Base-by-base conservation (phyloP, 805 yeast species). In the Candida sanyiensis region DNA sequence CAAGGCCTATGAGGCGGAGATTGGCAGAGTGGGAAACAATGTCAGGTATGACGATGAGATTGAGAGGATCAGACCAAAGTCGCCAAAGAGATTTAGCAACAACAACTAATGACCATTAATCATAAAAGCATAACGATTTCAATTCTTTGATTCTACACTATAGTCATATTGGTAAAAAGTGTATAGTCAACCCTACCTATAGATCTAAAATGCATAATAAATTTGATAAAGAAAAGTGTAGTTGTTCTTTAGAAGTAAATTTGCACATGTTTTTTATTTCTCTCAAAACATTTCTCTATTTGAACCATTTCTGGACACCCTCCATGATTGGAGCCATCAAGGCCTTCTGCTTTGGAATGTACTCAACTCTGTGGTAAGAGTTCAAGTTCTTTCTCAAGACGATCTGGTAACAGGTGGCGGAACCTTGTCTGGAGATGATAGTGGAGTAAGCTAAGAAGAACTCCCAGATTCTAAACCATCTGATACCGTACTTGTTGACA, bases 401-500 rank as follows among this genome's bases (percentile, higher is more conserved):
- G 61, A 87, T 83, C 70, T 87, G 96, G 70, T 75, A 88, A 64
- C 95, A 85, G 39, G 95, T 77, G 30, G 96, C 95, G 52, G 89
- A 77, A 52, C 96, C 95, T 70, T 87, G 95, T 74, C 96, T 84
- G 12, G 95, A 79, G 46, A 83, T 79, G 56, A 87, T 83, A 39
- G 84, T 77, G 13, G 96, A 83, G 33, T 72, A 74, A 47, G 94
- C 85, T 57, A 87, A 75, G 70, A 87, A 87, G 71, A 64, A 86
- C 67, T 85, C 94, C 96, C 96, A 87, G 63, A 86, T 86, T 64
- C 93, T 79, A 69, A 70, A 88, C 96, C 96, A 87, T 67, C 80
- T 82, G 51, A 73, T 63, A 54, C 96, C 96, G 57, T 87, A 87
- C 68, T 83, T 85, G 68, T 74, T 72, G 44, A 79, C 69, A 46